Evolutionary conservation across 2,329 filamentous ascomycete species (phyloP), one percentile per base, ranked within the genome.

Genomic region (Trichophaea hybrida): DNA sequence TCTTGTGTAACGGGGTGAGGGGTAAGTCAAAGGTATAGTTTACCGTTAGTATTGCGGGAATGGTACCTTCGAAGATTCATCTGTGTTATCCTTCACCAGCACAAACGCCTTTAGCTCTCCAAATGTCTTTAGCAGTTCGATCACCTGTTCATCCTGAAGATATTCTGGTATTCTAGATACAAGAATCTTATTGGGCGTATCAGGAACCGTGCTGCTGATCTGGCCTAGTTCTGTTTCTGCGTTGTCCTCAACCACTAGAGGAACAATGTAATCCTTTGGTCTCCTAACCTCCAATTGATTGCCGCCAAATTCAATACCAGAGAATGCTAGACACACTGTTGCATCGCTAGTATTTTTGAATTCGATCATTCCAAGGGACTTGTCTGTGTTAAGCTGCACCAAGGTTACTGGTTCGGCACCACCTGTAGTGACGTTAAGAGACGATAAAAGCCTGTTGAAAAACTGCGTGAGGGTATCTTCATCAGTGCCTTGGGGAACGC

Each of bases 391-490:
- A 59, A 97, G 77, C 68, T 95, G 87, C 40, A 85, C 88, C 6
- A 85, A 83, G 56, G 88, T 77, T 55, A 69, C 60, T 38, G 67
- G 67, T 70, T 93, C 97, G 38, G 91, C 90, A 68, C 97, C 90
- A 51, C 80, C 79, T 65, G 81, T 83, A 65, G 88, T 83, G 56
- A 94, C 82, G 69, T 98, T 99, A 51, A 98, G 76, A n/a, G 90
- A 89, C 69, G 98, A 97, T 55, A 99, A 80, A 72, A 97, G 90
- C 31, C 95, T 77, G 70, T 98, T 98, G 78, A 98, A 96, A 75
- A 96, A 98, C 24, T 82, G 79, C 61, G 85, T 75, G 44, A 98
- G 72, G 63, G 75, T 76, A 57, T 95, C 90, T 61, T 94, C 88
- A 12, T 81, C 86, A n/a, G 80, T 79, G 31, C 76, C 79, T 1